Evolutionary conservation across 169 alveolate species (phyloP).

Genomic region (Plasmodium coatneyi): DNA sequence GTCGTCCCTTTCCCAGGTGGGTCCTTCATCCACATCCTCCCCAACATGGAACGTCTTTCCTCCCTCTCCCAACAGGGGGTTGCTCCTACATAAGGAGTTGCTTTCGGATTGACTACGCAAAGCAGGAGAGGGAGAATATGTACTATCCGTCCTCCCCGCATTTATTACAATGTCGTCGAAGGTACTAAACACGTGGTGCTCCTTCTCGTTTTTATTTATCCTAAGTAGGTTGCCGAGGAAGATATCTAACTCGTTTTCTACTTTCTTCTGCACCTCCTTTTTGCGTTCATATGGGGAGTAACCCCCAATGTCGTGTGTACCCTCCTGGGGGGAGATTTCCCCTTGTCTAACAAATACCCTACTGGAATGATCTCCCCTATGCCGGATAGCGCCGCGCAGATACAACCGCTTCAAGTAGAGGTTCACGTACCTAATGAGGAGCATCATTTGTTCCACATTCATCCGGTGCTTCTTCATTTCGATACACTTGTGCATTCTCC

Average conservation of each 20-base stretch:
- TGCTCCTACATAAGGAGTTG: background rate
- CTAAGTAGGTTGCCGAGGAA: slow-evolving; percentile 40
- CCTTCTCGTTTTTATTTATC: slow-evolving; percentile 70
- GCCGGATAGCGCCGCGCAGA: slow-evolving; percentile 24
- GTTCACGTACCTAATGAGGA: slow-evolving; percentile 47
- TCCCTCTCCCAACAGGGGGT: background rate
- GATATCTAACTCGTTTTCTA: slow-evolving; percentile 17
- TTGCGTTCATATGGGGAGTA: background rate
- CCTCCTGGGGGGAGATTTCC: background rate
- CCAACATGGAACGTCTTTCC: background rate
- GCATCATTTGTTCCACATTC: slow-evolving; percentile 49
- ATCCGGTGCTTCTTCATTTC: slow-evolving; percentile 19
- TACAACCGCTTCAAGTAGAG: slow-evolving; percentile 40
- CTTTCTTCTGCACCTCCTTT: background rate
- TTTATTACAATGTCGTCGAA: slow-evolving; percentile 59
- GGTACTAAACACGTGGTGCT: slow-evolving; percentile 29
- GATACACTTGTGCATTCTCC: slow-evolving; percentile 8
- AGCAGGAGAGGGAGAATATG: background rate
- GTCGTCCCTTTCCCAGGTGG: background rate
- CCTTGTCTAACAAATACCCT: background rate
- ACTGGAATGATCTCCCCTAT: slow-evolving; percentile 8
- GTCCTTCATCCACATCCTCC: background rate
- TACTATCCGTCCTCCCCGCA: background rate
- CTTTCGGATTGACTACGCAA: background rate
- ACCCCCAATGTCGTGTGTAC: background rate